Conservation (phyloP, 257 asterid species). For the Capsicum pubescens region DNA sequence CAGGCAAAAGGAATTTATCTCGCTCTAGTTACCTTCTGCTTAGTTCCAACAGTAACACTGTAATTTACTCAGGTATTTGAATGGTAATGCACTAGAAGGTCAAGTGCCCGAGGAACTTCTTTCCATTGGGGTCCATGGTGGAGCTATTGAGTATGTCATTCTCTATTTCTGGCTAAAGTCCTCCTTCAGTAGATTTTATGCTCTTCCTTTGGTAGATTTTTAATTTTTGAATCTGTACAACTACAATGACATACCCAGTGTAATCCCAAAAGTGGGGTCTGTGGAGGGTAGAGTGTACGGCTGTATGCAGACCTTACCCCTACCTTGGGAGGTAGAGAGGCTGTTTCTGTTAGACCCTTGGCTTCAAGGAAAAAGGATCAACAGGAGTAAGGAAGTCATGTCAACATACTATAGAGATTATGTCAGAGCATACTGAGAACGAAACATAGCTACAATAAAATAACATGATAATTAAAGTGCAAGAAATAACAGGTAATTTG, state of each 20-base stretch:
- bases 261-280: too few relatives aligned
- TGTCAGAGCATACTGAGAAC: too few relatives aligned
- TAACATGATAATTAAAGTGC: too few relatives aligned
- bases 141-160: slow-evolving; percentile 84
- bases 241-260: too few relatives aligned
- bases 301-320: too few relatives aligned
- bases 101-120: slow-evolving; percentile 85
- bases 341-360: too few relatives aligned
- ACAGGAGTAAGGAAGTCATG: too few relatives aligned
- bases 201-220: neutral
- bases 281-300: too few relatives aligned
- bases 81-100: slow-evolving; percentile 76
- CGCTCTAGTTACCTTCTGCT: neutral
- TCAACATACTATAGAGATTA: too few relatives aligned
- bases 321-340: too few relatives aligned
- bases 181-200: neutral
- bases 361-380: too few relatives aligned
- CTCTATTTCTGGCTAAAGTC: slow-evolving; percentile 12
- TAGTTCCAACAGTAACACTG: neutral
- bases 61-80: slow-evolving; percentile 58
- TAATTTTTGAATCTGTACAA: neutral
- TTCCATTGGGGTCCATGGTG: slow-evolving; percentile 94
- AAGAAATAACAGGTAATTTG: neutral
- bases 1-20: neutral
- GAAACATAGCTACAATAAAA: too few relatives aligned